These are phyloP conservation scores for Saccharomycopsis fibuligera DNA, from an alignment of 805 yeast genomes.

Conservation along the genomic window DNA sequence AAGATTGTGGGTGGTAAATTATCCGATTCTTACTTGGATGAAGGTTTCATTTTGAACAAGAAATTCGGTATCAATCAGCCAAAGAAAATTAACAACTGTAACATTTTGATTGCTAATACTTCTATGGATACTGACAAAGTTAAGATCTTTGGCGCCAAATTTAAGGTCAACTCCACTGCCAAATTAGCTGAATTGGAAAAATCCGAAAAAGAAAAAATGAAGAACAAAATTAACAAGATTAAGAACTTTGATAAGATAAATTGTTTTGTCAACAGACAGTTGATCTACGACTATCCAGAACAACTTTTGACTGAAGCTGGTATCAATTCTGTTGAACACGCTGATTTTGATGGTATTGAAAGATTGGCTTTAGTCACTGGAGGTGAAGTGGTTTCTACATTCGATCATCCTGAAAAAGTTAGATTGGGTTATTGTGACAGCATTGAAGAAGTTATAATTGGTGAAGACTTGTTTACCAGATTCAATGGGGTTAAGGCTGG, in stretches of 20 bases:
- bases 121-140: constrained; percentile 97
- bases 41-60: constrained; percentile 89
- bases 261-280: constrained; percentile 90
- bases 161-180: constrained; percentile 90
- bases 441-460: constrained; percentile 89
- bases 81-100: constrained; percentile 73
- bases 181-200: constrained; percentile 90
- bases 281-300: constrained; percentile 97
- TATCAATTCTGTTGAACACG: constrained; percentile 92
- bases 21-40: constrained; percentile 88
- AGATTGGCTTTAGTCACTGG: constrained; percentile 95
- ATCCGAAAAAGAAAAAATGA: constrained; percentile 94
- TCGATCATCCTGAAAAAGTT: constrained; percentile 84
- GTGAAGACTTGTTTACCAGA: constrained; percentile 78
- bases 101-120: constrained; percentile 88
- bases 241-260: constrained; percentile 73
- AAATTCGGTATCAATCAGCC: constrained; percentile 93
- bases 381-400: constrained; percentile 95
- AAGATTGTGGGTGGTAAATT: constrained; percentile 91
- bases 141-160: constrained; percentile 95
- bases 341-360: constrained; percentile 97
- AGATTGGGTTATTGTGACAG: constrained; percentile 81
- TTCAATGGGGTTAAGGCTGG: constrained; percentile 96
- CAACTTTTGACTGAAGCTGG: constrained; percentile 83
- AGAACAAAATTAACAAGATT: constrained; percentile 79